Conservation (phyloP, 1,284 basidiomycete species). For the Sanghuangporus weigelae region DNA sequence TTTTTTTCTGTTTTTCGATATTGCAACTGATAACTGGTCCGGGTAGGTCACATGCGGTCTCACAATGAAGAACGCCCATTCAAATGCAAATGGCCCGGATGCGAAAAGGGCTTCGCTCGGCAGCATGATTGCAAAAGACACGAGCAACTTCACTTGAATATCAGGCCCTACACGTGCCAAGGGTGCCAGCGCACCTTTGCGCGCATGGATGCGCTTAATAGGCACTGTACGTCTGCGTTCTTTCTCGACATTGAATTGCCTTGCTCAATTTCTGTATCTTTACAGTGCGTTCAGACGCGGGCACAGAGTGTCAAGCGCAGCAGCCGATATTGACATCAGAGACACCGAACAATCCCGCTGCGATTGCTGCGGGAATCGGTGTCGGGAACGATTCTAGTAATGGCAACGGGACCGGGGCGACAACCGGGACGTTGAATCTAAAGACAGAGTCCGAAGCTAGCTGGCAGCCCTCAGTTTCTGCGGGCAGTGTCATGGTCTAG, state of each 20-base stretch:
- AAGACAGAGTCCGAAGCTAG: constrained; percentile 5
- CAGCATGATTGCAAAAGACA: constrained; percentile 84
- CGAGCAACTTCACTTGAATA: constrained; percentile 74
- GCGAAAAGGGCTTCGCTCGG: constrained; percentile 77
- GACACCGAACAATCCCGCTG: constrained; percentile 11
- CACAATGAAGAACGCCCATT: constrained; percentile 82
- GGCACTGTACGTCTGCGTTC: constrained; percentile 55
- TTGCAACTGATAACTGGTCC: constrained; percentile 4
- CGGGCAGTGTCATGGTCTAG: constrained; percentile 15
- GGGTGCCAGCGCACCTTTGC: constrained; percentile 77
- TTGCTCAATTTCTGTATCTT: neutral
- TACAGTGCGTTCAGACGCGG: constrained; percentile 51
- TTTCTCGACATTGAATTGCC: neutral
- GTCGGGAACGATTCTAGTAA: neutral
- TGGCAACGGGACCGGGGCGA: neutral
- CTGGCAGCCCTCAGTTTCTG: constrained; percentile 1
- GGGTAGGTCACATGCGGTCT: constrained; percentile 69
- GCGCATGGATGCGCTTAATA: constrained; percentile 73
- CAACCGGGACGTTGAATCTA: neutral
- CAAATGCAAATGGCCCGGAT: constrained; percentile 82
- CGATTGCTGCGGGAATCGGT: neutral
- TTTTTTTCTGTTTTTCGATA: neutral
- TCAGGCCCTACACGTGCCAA: constrained; percentile 70
- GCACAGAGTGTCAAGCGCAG: constrained; percentile 40
- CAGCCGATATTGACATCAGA: constrained; percentile 17